Evolutionary conservation across 176 grass and related monocot species (phyloP).

Genomic region (Oryza rufipogon): DNA sequence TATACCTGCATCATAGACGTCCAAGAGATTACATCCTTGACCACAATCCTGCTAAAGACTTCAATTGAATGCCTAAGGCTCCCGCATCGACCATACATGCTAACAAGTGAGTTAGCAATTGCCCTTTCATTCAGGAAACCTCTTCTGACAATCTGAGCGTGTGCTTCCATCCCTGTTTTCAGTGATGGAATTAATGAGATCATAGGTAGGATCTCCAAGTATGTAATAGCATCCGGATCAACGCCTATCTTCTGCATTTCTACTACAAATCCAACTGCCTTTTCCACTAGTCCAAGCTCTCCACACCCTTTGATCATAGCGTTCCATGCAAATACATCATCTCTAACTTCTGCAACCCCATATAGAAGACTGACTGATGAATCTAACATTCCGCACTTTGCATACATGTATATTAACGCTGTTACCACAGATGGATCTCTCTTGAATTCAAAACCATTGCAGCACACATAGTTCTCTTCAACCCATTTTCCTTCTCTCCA

Average conservation of each 20-base stretch:
- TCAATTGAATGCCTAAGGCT: conserved; percentile 51
- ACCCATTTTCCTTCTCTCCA: conserved; percentile 66
- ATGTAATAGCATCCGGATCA: conserved; percentile 58
- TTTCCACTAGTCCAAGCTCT: conserved; percentile 52
- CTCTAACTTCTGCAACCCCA: conserved; percentile 45
- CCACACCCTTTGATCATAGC: conserved; percentile 70
- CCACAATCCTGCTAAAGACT: conserved; percentile 49
- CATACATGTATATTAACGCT: conserved; percentile 72
- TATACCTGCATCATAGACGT: conserved; percentile 73
- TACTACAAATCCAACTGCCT: conserved; percentile 45
- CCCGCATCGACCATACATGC: conserved; percentile 69
- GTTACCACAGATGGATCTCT: conserved; percentile 60
- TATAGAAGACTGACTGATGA: conserved; percentile 52
- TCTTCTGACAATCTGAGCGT: conserved; percentile 68
- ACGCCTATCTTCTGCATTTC: conserved; percentile 64
- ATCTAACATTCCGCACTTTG: conserved; percentile 61
- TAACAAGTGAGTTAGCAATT: conserved; percentile 68
- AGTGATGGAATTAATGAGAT: conserved; percentile 61
- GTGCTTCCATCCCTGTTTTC: conserved; percentile 62
- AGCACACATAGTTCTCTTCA: conserved; percentile 51
- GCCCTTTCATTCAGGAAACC: conserved; percentile 56
- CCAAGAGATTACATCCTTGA: conserved; percentile 84
- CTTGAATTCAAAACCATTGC: conserved; percentile 36
- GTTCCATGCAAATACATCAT: conserved; percentile 75
- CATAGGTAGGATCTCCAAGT: conserved; percentile 58